Evolutionary conservation across 768 basidiomycete genomes (phyloP), one percentile per base, ranked within the genome.

Genomic region (Tephrocybe sp.): DNA sequence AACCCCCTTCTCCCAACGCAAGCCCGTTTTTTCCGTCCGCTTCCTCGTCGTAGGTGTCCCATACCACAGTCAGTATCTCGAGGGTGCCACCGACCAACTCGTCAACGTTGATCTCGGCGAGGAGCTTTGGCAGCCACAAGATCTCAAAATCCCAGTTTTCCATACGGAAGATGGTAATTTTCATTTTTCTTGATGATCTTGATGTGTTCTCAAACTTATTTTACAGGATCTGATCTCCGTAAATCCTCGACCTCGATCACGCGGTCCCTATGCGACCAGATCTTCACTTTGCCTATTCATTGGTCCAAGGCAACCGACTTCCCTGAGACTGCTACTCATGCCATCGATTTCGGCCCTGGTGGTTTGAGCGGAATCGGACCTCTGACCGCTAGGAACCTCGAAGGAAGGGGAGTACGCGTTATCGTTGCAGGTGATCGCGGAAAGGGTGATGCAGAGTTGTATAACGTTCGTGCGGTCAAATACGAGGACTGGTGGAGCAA

Each of bases 11-110:
- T 96, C 93, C 7, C 93, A 98, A 73, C 82, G 97, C 60, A 96
- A 96, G 70, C 86, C 90, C 5, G 89, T 92, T 5, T 98, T 99
- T 69, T 87, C 83, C 38, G 82, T 89, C 42, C 86, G 97, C 39
- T 99, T 98, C 77, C 73, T 99, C 61, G 87, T 92, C n/a, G 89
- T 99, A 62, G 88, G 85, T 47, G 96, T 94, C 1, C 97, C 97
- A 0, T 99, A 94, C 72, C 97, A 99, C 76, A 95, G 93, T 68
- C 73, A 75, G 16, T 96, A 98, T 69, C 75, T 99, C 48, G 64
- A 64, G 14, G 84, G 80, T 23, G 87, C 84, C 1, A 82, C 92
- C 2, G 81, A 92, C 55, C 88, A 84, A 67, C 70, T 97, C 41
- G 68, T 88, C 34, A 67, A 79, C n/a, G 81, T 87, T 51, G 92